phyloP scores from a whole-genome alignment of 1,284 basidiomycete genomes.

The Boletellus dicymbophilus region DNA sequence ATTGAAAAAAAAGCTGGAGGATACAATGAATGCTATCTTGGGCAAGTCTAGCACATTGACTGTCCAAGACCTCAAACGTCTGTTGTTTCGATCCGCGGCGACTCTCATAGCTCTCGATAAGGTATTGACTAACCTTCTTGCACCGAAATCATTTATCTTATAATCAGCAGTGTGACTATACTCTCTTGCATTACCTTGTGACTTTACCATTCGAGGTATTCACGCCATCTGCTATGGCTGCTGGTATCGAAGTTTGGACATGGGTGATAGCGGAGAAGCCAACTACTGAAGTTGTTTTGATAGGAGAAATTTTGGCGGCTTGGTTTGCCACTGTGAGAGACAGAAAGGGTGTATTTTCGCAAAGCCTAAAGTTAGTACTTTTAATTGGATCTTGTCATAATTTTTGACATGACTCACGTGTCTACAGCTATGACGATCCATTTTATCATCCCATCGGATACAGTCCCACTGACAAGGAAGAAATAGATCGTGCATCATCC shows the following conservation, averaged over 20 bases:
- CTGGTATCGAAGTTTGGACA: slow-evolving; percentile 95
- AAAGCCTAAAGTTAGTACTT: slow-evolving; percentile 67
- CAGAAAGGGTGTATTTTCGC: slow-evolving; percentile 84
- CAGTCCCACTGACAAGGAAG: slow-evolving; percentile 87
- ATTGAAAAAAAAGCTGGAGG: slow-evolving; percentile 71
- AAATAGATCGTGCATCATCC: slow-evolving; percentile 73
- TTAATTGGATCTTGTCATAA: slow-evolving; percentile 1
- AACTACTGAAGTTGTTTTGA: slow-evolving; percentile 69
- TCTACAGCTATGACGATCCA: slow-evolving; percentile 78
- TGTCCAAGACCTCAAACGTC: slow-evolving; percentile 79
- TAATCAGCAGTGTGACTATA: slow-evolving; percentile 71
- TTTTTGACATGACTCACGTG: slow-evolving; percentile 6
- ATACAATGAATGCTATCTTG: slow-evolving; percentile 68
- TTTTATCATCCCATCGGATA: slow-evolving; percentile 89
- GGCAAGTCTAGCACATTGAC: slow-evolving; percentile 72
- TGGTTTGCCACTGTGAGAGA: slow-evolving; percentile 86
- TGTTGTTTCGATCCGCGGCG: slow-evolving; percentile 89
- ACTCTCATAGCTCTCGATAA: slow-evolving; percentile 70
- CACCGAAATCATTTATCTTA: slow-evolving; percentile 1
- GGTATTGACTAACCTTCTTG: slow-evolving; percentile 41
- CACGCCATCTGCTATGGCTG: slow-evolving; percentile 82
- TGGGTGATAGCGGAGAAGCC: slow-evolving; percentile 94
- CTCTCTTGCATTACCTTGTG: slow-evolving; percentile 88
- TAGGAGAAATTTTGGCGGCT: slow-evolving; percentile 85
- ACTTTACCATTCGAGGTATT: slow-evolving; percentile 89